A percentile compares a stretch with the other conserved stretches of the same genome.
These are phyloP conservation scores for Candida stauntonica DNA, from an alignment of 805 yeast genomes.

Conservation along the genomic window DNA sequence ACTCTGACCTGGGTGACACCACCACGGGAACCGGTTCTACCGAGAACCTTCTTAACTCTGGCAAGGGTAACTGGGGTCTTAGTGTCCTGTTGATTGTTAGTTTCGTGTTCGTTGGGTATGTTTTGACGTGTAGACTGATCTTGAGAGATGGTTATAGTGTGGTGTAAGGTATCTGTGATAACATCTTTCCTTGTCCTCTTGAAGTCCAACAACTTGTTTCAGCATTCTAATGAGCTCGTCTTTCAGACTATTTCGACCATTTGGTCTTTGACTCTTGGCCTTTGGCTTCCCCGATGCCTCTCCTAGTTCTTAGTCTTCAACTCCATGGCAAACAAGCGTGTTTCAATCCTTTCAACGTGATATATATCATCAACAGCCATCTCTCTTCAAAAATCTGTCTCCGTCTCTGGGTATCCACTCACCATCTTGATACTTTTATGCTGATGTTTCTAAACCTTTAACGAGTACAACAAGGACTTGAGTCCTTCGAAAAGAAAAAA, in stretches of 20 bases:
- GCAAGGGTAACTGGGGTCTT: conserved; percentile 87
- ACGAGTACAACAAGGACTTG: not conserved
- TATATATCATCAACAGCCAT: too few species aligned
- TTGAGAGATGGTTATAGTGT: too few species aligned
- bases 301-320: too few species aligned
- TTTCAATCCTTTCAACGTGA: too few species aligned
- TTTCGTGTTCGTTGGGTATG: not conserved
- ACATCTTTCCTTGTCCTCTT: too few species aligned
- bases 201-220: too few species aligned
- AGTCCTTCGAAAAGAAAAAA: conserved; percentile 19
- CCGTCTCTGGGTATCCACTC: conserved; percentile 8
- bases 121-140: not conserved
- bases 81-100: conserved; percentile 23
- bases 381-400: too few species aligned
- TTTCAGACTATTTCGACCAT: not conserved
- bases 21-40: conserved; percentile 99
- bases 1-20: conserved; percentile 99
- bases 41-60: conserved; percentile 98
- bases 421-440: conserved; percentile 22
- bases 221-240: not conserved
- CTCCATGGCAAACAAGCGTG: too few species aligned
- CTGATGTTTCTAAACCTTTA: conserved; percentile 6
- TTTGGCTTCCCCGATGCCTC: too few species aligned
- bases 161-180: too few species aligned
- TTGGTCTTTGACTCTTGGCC: not conserved